Percentiles rank a stretch among this genome's conserved stretches.
Conservation (phyloP, 768 basidiomycete genomes). For the Pisolithus orientalis region DNA sequence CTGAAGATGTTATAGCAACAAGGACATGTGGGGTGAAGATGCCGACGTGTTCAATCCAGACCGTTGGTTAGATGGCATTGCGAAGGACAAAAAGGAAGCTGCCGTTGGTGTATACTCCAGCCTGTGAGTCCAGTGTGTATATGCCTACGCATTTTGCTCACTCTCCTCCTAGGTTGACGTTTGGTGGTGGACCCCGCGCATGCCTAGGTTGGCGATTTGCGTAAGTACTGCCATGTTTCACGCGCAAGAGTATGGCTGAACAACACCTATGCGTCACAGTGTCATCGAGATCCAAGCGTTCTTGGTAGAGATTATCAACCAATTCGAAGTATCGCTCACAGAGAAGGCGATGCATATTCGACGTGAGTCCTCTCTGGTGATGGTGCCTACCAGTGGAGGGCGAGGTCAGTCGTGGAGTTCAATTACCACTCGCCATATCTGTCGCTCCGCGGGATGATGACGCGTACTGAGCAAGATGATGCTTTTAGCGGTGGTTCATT, state of each 20-base stretch:
- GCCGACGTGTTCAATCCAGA: conserved; percentile 27
- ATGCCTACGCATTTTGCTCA: not conserved
- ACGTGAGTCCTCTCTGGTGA: conserved; percentile 20
- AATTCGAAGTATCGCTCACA: conserved; percentile 44
- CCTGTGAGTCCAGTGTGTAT: conserved; percentile 9
- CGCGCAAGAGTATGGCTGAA: too few relatives aligned
- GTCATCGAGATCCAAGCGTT: conserved; percentile 53
- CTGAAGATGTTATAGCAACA: conserved; percentile 9
- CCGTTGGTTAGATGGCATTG: conserved; percentile 18
- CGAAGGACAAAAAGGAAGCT: conserved; percentile 11
- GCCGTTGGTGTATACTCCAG: conserved; percentile 25
- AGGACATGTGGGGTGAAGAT: conserved; percentile 26
- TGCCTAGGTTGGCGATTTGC: conserved; percentile 29
- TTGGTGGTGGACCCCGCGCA: conserved; percentile 15
- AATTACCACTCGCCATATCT: conserved; percentile 26
- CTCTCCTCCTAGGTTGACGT: conserved; percentile 22
- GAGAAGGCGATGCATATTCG: conserved; percentile 21
- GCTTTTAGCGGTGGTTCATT: too few relatives aligned
- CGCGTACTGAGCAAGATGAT: too few relatives aligned
- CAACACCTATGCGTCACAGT: conserved; percentile 7
- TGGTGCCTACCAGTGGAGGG: conserved; percentile 32
- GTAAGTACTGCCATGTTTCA: conserved; percentile 7
- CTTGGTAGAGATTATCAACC: conserved; percentile 46
- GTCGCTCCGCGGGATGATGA: conserved; percentile 8
- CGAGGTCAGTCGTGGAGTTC: conserved; percentile 24